A percentile compares a stretch with the other conserved stretches of the same genome.
phyloP scores from a whole-genome alignment of 306 rosid genomes.

The Casuarina glauca region DNA sequence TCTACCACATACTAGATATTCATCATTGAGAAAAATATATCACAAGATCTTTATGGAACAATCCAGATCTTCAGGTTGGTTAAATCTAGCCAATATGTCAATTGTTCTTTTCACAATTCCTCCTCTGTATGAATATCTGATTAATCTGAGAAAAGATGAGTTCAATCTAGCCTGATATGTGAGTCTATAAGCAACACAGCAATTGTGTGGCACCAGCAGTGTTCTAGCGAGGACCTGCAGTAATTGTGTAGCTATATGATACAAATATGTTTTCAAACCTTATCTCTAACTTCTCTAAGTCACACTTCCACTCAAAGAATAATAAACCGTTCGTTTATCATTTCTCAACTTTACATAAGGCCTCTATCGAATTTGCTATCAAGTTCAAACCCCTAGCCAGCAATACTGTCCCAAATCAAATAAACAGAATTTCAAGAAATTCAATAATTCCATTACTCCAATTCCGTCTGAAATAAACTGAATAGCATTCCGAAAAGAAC shows the following conservation, averaged over 20 bases:
- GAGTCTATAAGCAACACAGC: not conserved
- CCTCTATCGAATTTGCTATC: not conserved
- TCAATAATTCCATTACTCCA: slow-evolving; percentile 9
- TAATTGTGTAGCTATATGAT: not conserved
- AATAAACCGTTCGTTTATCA: not conserved
- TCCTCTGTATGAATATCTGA: not conserved
- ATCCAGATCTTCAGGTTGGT: not conserved
- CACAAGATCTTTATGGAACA: not conserved
- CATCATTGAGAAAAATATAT: not conserved
- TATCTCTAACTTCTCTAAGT: not conserved
- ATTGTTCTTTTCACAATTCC: too few relatives aligned
- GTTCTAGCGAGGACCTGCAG: not conserved
- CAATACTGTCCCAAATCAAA: slow-evolving; percentile 7
- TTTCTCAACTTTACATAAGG: not conserved
- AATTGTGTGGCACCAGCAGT: not conserved
- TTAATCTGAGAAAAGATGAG: not conserved
- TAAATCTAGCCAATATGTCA: too few relatives aligned
- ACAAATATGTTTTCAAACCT: not conserved
- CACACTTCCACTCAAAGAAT: not conserved
- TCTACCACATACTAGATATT: not conserved
- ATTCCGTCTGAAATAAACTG: slow-evolving; percentile 12
- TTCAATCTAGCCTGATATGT: not conserved
- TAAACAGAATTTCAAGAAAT: slow-evolving; percentile 1
- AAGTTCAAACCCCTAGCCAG: slow-evolving; percentile 5
- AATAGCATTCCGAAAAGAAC: slow-evolving; percentile 12